phyloP scores from a whole-genome alignment of 2,329 filamentous ascomycete genomes.

The Penicillium sp. region DNA sequence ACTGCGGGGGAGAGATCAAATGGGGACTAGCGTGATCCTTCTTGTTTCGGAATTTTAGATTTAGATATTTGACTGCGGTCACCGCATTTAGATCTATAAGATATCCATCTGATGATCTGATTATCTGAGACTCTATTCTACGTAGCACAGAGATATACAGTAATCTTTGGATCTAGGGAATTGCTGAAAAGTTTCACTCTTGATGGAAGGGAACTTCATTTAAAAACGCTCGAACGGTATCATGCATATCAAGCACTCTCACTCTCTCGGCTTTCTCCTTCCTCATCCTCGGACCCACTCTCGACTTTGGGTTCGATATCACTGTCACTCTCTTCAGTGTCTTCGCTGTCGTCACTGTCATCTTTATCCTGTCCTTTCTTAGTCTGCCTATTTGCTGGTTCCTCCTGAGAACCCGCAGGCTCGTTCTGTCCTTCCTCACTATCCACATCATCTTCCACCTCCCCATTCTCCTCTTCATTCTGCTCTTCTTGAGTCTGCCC shows the following conservation, averaged over 20 bases:
- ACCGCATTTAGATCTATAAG: neutral
- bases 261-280: neutral
- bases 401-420: neutral
- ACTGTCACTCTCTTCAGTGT: neutral
- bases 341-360: neutral
- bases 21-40: neutral
- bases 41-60: neutral
- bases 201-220: neutral
- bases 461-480: neutral
- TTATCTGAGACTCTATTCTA: neutral
- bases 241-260: neutral
- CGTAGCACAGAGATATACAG: neutral
- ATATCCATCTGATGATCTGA: neutral
- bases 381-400: neutral
- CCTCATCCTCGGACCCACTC: neutral
- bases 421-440: neutral
- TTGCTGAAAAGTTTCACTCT: neutral
- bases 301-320: neutral
- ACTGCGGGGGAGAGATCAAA: neutral
- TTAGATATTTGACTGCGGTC: neutral
- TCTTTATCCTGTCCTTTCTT: neutral
- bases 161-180: neutral
- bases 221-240: neutral
- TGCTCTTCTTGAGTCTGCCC: neutral
- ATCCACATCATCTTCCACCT: neutral